Evolutionary conservation across 2,329 filamentous ascomycete genomes (phyloP).

Genomic region (Colletotrichum chrysophilum): DNA sequence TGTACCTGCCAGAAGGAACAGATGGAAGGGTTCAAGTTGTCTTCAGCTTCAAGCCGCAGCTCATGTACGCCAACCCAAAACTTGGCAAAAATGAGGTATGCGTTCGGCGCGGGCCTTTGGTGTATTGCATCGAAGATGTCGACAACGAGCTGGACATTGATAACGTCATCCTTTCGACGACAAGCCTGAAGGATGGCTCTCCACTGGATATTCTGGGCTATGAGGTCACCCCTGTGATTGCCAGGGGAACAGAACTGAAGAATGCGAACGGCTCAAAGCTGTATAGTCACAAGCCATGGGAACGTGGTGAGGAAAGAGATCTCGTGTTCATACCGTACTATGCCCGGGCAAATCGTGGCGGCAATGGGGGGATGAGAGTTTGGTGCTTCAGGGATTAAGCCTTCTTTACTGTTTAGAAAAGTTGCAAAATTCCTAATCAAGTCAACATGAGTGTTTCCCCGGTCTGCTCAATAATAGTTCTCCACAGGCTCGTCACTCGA

Average conservation of each 20-base stretch:
- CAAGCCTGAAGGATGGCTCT: background rate
- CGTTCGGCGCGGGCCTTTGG: background rate
- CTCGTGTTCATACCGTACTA: slow-evolving; percentile 2
- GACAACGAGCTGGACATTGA: background rate
- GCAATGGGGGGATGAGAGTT: background rate
- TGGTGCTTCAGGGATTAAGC: background rate
- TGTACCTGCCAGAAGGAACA: background rate
- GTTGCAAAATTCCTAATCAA: background rate
- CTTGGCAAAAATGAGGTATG: background rate
- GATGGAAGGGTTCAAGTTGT: background rate
- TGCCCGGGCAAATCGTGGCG: slow-evolving; percentile 1
- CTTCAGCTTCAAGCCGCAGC: background rate
- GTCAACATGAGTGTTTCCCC: background rate
- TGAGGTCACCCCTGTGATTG: background rate
- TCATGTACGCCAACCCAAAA: background rate
- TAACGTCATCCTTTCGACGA: background rate
- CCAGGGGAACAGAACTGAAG: background rate
- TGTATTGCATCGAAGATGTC: slow-evolving; percentile 5
- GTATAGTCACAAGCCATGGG: background rate
- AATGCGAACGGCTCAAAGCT: background rate
- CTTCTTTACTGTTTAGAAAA: background rate
- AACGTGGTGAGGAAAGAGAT: background rate
- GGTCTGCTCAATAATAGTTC: background rate
- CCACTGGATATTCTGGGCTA: background rate
- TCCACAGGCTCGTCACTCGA: slow-evolving; percentile 13